Evolutionary conservation across 2,329 filamentous ascomycete genomes (phyloP), one percentile per base, ranked within the genome.

Genomic region (Trichoderma sp.): DNA sequence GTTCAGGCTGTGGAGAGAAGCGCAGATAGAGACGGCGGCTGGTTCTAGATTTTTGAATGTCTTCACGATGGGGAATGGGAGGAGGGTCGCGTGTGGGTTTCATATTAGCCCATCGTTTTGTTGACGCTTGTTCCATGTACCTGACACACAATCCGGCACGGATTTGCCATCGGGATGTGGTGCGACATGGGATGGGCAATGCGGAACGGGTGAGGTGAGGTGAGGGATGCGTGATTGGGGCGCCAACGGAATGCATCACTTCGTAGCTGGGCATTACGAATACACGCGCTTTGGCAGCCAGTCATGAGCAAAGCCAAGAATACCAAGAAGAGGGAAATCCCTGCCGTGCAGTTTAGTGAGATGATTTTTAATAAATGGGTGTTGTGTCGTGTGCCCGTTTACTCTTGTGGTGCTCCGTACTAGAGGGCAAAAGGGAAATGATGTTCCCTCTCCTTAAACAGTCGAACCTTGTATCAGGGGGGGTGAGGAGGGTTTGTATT

Each of bases 381-480:
- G 23, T 20, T 28, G 23, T 58, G 64, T 67, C 64, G 64, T 43
- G 64, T 67, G 50, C 34, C 30, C 32, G 32, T 34, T 53, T 53
- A 26, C 64, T 57, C 28, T 26, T 47, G 43, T 23, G 8, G 62
- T 32, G 62, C 62, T 20, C 36, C 39, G 28, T 53, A 65, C 63
- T 66, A 55, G 62, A 66, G 30, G 47, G 12, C 32, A 67, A 67
- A 28, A n/a, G 50, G 64, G 50, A 58, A 67, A 58, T 67, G 64
- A 67, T 67, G 55, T 50, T 50, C 55, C 64, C 64, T 36, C 63
- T 55, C 47, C 63, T 57, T 57, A 53, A 53, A 53, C 47, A 23
- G 20, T 23, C 5, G 47, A 23, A 34, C 20, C 32, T 39, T 67
- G 23, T 43, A 36, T 55, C 13, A 36, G 50, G 64, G 64, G 34